Percentiles rank a stretch among this genome's conserved stretches.
Conservation (phyloP, 192 early-diverging fungal species). For the Linnemannia hyalina region DNA sequence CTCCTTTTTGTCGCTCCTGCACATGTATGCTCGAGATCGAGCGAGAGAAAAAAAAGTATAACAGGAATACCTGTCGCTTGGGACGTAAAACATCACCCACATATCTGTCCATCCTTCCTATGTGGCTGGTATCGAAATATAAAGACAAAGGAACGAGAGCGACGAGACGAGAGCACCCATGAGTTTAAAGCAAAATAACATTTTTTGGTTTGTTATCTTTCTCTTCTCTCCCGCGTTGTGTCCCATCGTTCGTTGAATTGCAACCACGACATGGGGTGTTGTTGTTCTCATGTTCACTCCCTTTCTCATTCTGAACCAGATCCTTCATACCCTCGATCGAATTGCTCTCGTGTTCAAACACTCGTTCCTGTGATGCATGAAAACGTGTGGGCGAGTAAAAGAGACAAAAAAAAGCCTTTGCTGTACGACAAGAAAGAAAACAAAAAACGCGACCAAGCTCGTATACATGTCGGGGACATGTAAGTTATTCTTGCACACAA, state of each 20-base stretch:
- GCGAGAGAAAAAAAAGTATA: too few species aligned
- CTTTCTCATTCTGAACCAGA: background rate
- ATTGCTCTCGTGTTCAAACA: background rate
- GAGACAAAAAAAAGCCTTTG: background rate
- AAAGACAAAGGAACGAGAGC: background rate
- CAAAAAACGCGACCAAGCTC: background rate
- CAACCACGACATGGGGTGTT: background rate
- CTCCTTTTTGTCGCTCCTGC: background rate
- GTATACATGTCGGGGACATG: background rate
- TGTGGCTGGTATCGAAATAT: background rate
- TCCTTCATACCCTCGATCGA: background rate
- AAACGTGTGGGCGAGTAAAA: background rate
- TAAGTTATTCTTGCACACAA: background rate
- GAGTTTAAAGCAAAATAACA: slow-evolving; percentile 7
- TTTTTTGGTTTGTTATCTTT: background rate
- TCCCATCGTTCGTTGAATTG: background rate
- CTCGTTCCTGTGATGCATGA: background rate
- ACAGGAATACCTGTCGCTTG: background rate
- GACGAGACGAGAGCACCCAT: background rate
- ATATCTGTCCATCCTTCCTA: background rate
- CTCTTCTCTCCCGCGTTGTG: background rate
- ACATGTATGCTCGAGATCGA: too few species aligned
- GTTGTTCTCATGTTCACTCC: too few species aligned
- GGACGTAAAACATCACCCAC: background rate
- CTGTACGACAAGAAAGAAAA: background rate